These are phyloP conservation scores for Lanmaoa rubissima DNA, from an alignment of 768 basidiomycete genomes.

Conservation along the genomic window DNA sequence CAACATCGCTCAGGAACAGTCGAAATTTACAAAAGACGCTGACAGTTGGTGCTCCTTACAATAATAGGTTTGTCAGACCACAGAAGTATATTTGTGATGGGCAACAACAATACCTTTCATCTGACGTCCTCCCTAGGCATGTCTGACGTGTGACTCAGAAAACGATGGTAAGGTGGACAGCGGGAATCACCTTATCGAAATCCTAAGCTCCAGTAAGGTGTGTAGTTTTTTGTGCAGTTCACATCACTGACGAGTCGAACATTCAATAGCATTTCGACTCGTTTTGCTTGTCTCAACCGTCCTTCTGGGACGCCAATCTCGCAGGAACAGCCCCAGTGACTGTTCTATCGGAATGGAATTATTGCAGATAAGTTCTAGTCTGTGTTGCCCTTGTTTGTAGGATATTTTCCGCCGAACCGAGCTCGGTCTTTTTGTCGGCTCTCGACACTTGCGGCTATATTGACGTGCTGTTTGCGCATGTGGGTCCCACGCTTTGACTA, in stretches of 20 bases:
- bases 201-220: background rate
- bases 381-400: background rate
- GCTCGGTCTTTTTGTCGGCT: background rate
- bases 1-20: too few relatives aligned
- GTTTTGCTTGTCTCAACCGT: background rate
- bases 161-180: background rate
- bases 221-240: too few relatives aligned
- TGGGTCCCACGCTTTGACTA: background rate
- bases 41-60: background rate
- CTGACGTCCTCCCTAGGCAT: too few relatives aligned
- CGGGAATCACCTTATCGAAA: too few relatives aligned
- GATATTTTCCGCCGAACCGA: too few relatives aligned
- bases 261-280: background rate
- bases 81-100: background rate
- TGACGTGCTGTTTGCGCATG: background rate
- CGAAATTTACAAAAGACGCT: too few relatives aligned
- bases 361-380: background rate
- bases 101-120: background rate
- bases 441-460: background rate
- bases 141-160: background rate
- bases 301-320: background rate
- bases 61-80: background rate
- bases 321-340: background rate
- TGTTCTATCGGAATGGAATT: background rate
- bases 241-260: background rate